A percentile compares a stretch with the other conserved stretches of the same genome.
These are phyloP conservation scores for Penicillium sp. DNA, from an alignment of 2,329 filamentous ascomycete species.

Conservation along the genomic window DNA sequence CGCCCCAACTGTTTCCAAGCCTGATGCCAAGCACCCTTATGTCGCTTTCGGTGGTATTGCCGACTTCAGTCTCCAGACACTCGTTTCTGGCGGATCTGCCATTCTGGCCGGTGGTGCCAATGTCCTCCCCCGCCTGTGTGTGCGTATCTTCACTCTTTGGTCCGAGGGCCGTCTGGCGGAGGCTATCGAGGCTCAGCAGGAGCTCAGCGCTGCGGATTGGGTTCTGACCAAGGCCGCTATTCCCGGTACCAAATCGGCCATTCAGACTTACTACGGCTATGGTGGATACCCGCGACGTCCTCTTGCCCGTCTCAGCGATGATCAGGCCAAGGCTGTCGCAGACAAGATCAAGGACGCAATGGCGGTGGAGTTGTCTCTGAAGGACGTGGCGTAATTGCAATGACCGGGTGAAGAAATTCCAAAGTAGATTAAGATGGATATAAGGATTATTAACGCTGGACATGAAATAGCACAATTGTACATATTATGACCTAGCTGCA, in stretches of 20 bases:
- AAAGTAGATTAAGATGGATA: background rate
- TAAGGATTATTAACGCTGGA: slow-evolving; percentile 11
- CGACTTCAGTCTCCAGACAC: slow-evolving; percentile 83
- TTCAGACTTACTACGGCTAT: slow-evolving; percentile 83
- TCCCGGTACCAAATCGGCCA: slow-evolving; percentile 81
- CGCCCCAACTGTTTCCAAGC: slow-evolving; percentile 32
- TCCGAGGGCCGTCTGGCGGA: slow-evolving; percentile 74
- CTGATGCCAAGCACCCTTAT: slow-evolving; percentile 56
- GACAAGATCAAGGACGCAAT: slow-evolving; percentile 42
- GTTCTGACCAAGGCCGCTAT: slow-evolving; percentile 82
- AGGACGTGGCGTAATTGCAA: slow-evolving; percentile 37
- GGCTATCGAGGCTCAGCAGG: slow-evolving; percentile 74
- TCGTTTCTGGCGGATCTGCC: slow-evolving; percentile 77
- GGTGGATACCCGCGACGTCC: slow-evolving; percentile 77
- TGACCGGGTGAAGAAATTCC: background rate
- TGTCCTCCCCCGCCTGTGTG: slow-evolving; percentile 82
- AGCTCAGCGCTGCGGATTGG: slow-evolving; percentile 80
- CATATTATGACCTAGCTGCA: background rate
- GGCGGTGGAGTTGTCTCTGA: slow-evolving; percentile 39
- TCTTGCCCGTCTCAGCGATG: slow-evolving; percentile 37
- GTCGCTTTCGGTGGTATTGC: slow-evolving; percentile 89
- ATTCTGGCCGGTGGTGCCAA: slow-evolving; percentile 89
- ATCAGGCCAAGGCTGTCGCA: slow-evolving; percentile 34
- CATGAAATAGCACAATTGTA: slow-evolving; percentile 3
- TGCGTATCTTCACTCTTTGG: slow-evolving; percentile 79